Evolutionary conservation across 768 basidiomycete species (phyloP), one percentile per base, ranked within the genome.

Genomic region (Dendrothele bispora): DNA sequence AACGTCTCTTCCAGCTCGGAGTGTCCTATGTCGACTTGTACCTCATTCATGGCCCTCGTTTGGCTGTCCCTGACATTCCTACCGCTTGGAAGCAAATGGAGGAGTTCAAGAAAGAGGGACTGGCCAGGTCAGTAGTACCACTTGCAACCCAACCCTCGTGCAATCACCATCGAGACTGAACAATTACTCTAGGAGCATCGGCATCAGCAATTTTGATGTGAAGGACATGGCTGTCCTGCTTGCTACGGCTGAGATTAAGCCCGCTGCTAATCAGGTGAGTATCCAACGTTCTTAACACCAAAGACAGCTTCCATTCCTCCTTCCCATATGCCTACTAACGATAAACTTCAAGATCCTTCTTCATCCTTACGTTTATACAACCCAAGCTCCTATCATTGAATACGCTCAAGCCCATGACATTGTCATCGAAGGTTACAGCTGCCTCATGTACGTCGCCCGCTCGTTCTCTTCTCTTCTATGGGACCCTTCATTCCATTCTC

Each of bases 341-440:
- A 40, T 22, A 11, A 3, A 27, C n/a, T 41, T 2, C 7, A 45
- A 87, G 84, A 87, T 88, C 52, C 66, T 71, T 12, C 65, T 89
- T 10, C 84, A 89, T 55, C 87, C 87, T 2, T 91, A 91, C 62
- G 81, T 86, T 32, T 78, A 78, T 55, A 62, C 66, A 3, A 55
- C 68, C 22, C 80, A 83, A 54, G 72, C 68, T 2, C 72, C 79
- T 0, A 68, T 84, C 25, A 65, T 91, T 22, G 79, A 79, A 28
- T 88, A 71, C 55, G 76, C 78, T 36, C 68, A 72, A 14, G 62
- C 71, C 53, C 68, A 89, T 46, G 74, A 72, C 14, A 86, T 91
- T 41, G 72, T 81, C 20, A 79, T 80, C 36, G 88, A 90, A 61
- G 87, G 82, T 1, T 91, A 91, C 66, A 82, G 84, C 46, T 65